Evolutionary conservation across 1,284 basidiomycete species (phyloP).

Genomic region (Moesziomyces sp.): DNA sequence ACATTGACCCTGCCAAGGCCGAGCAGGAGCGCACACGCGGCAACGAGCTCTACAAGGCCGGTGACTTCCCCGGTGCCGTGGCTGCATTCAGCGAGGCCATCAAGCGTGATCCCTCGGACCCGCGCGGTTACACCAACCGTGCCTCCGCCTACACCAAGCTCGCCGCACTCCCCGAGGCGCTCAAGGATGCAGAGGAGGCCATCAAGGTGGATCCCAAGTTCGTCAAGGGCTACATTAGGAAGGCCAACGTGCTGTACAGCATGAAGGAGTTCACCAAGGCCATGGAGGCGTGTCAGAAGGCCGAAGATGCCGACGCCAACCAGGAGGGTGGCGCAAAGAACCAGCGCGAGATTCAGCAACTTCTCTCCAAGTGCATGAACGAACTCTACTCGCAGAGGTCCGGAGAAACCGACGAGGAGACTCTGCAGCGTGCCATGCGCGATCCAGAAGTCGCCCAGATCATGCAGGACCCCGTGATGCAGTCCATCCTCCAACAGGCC

Average conservation of each 20-base stretch:
- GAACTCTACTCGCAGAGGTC: constrained; percentile 84
- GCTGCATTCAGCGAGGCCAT: constrained; percentile 94
- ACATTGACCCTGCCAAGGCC: constrained; percentile 88
- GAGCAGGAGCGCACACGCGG: constrained; percentile 89
- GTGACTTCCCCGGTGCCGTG: constrained; percentile 79
- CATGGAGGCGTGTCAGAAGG: constrained; percentile 60
- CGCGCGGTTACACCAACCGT: constrained; percentile 95
- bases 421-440: constrained; percentile 90
- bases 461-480: constrained; percentile 71
- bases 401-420: constrained; percentile 91
- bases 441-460: constrained; percentile 90
- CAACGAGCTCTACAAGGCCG: constrained; percentile 85
- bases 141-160: constrained; percentile 97
- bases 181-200: constrained; percentile 94
- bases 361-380: constrained; percentile 71
- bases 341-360: constrained; percentile 56
- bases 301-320: constrained; percentile 49
- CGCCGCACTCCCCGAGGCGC: constrained; percentile 89
- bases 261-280: constrained; percentile 93
- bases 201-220: constrained; percentile 85
- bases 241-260: constrained; percentile 82
- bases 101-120: constrained; percentile 90
- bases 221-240: constrained; percentile 91
- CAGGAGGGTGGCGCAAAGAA: constrained; percentile 51
- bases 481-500: constrained; percentile 89